phyloP scores from a whole-genome alignment of 495 filamentous ascomycete genomes.

The Friedmanniomyces simplex region DNA sequence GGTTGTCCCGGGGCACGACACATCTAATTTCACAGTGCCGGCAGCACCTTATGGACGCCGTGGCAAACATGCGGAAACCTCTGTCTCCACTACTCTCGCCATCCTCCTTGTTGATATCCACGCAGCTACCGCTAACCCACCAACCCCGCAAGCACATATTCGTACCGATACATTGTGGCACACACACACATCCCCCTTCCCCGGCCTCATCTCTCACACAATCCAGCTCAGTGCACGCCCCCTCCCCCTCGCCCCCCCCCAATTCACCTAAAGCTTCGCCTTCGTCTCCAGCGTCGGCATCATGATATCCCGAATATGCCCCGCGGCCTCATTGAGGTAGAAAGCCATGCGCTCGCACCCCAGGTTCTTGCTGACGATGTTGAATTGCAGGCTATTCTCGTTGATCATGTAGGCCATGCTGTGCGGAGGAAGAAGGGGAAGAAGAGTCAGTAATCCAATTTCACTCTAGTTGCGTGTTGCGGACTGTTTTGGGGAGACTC shows the following conservation, averaged over 20 bases:
- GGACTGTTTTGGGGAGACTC: constrained; percentile 11
- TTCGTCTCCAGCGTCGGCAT: constrained; percentile 72
- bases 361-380: constrained; percentile 88
- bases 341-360: constrained; percentile 88
- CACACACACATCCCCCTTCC: too few relatives aligned
- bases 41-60: too few relatives aligned
- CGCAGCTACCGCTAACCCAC: too few relatives aligned
- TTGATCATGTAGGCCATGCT: constrained; percentile 99
- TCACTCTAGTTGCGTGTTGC: not conserved
- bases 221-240: not conserved
- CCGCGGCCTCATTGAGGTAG: constrained; percentile 86
- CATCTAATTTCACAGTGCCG: too few relatives aligned
- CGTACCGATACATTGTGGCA: too few relatives aligned
- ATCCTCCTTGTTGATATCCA: too few relatives aligned
- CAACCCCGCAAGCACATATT: too few relatives aligned
- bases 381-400: constrained; percentile 97
- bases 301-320: constrained; percentile 80
- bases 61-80: too few relatives aligned
- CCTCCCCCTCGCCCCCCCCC: not conserved
- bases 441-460: constrained; percentile 5
- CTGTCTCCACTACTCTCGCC: too few relatives aligned
- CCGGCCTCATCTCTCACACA: too few relatives aligned
- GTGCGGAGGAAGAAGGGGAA: not conserved
- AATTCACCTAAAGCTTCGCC: constrained; percentile 62
- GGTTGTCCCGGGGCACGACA: too few relatives aligned